phyloP scores from a whole-genome alignment of 225 moss, liverwort and hornwort species.

The Pleurozium schreberi region DNA sequence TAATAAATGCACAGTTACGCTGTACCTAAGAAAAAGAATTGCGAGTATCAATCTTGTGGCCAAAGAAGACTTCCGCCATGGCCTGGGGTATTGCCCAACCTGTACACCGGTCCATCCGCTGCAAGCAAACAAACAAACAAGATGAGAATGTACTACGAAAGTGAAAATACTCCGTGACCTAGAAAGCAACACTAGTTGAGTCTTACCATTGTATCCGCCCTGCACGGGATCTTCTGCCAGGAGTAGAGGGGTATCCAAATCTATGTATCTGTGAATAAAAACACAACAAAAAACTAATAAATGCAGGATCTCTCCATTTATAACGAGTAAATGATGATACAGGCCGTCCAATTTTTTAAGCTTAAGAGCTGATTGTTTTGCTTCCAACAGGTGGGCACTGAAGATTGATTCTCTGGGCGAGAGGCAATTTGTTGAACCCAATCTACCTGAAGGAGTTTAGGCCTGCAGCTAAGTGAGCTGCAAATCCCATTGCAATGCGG shows the following conservation, averaged over 20 bases:
- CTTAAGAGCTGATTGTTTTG: background rate
- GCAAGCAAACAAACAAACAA: slow-evolving; percentile 1
- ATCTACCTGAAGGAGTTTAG: slow-evolving; percentile 71
- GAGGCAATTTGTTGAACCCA: background rate
- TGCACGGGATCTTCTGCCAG: slow-evolving; percentile 64
- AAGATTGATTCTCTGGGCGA: background rate
- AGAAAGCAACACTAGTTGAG: background rate
- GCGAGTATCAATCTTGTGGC: slow-evolving; percentile 6
- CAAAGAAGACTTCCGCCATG: slow-evolving; percentile 51
- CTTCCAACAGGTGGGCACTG: background rate
- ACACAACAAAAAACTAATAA: background rate
- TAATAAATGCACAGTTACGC: background rate
- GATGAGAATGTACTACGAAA: background rate
- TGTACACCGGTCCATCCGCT: slow-evolving; percentile 50
- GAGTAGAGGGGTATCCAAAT: slow-evolving; percentile 78
- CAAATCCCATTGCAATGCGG: slow-evolving; percentile 88
- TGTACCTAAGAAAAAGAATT: background rate
- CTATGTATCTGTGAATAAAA: slow-evolving; percentile 50
- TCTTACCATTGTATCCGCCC: slow-evolving; percentile 70
- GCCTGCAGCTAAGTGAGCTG: slow-evolving; percentile 83
- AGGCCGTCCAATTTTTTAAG: background rate
- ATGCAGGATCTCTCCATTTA: background rate
- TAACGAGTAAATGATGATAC: background rate
- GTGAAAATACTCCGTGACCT: background rate
- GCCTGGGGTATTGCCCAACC: slow-evolving; percentile 32